Evolutionary conservation across 768 basidiomycete species (phyloP).

Genomic region (Crucibulum laeve): DNA sequence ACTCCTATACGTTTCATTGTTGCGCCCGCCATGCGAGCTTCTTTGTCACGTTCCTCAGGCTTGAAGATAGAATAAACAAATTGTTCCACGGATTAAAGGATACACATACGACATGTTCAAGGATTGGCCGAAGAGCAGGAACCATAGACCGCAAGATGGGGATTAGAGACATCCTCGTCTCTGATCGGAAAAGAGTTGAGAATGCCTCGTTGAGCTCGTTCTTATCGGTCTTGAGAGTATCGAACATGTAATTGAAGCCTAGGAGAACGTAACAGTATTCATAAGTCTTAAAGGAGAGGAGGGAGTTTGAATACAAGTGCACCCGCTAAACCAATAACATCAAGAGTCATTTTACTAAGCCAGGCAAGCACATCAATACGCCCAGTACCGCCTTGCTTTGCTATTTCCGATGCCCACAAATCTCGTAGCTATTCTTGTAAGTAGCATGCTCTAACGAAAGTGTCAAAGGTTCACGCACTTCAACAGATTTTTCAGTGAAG

Average conservation of each 20-base stretch:
- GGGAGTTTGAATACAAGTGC: slow-evolving; percentile 21
- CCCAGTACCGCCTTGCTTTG: slow-evolving; percentile 17
- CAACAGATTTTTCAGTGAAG: slow-evolving; percentile 50
- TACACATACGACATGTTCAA: slow-evolving; percentile 31
- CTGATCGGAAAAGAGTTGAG: slow-evolving; percentile 40
- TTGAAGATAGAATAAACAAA: slow-evolving; percentile 8
- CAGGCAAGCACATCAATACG: slow-evolving; percentile 59
- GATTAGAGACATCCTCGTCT: slow-evolving; percentile 28
- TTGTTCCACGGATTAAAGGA: not conserved
- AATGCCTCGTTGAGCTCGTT: slow-evolving; percentile 55
- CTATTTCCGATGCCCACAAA: slow-evolving; percentile 33
- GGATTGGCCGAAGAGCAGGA: slow-evolving; percentile 32
- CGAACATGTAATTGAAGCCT: slow-evolving; percentile 33
- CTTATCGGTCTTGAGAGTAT: slow-evolving; percentile 24
- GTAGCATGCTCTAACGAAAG: too few relatives aligned
- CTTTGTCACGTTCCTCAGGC: slow-evolving; percentile 26
- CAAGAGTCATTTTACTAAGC: slow-evolving; percentile 66
- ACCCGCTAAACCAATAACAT: slow-evolving; percentile 72
- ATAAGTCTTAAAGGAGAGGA: not conserved
- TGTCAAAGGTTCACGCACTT: too few relatives aligned
- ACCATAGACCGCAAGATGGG: slow-evolving; percentile 27
- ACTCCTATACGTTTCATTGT: slow-evolving; percentile 48
- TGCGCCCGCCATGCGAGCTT: slow-evolving; percentile 22
- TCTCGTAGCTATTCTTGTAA: slow-evolving; percentile 53
- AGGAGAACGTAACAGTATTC: too few relatives aligned